Base-by-base conservation (phyloP, 164 flowering plant genomes). In the Tetrastigma voinierianum region DNA sequence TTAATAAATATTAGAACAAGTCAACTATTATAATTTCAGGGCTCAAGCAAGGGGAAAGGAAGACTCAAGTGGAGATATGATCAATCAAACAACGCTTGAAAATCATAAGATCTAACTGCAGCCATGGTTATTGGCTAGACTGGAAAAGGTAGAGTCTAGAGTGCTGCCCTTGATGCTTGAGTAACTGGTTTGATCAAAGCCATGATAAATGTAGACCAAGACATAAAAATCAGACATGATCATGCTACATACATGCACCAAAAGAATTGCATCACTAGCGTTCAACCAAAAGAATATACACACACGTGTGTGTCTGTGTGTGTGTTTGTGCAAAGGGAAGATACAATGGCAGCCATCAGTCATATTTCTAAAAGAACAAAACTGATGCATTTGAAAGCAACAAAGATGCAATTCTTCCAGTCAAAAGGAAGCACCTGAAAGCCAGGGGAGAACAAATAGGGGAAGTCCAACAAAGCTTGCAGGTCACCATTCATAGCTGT, bases 361-460 rank as follows among this genome's bases (percentile, higher is more conserved):
- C 6, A 24, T 23, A 25, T 24, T 23, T 57, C 46, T 13, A 23
- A 46, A 16, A 57, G 10, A 57, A 57, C 44, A n/a, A 24, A 40
- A 32, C 40, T 32, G 40, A 32, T 32, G 40, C 40, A 32, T 32
- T 0, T 32, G 40, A n/a, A n/a, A 59, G 47, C 62, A 16, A 40
- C 12, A 17, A 43, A n/a, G n/a, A n/a, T n/a, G n/a, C n/a, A n/a
- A n/a, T n/a, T n/a, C n/a, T n/a, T n/a, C n/a, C n/a, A n/a, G n/a
- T n/a, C n/a, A n/a, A 24, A 24, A 57, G 17, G 1, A 70, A 59
- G 21, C 46, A 83, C 84, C 82, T 72, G 82, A 78, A 83, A 83
- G 40, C 87, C 83, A 12, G 65, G 70, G 44, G 68, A 64, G 52
- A 48, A 75, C 62, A 81, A 23, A 65, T 71, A 21, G 54, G 83